Percentiles rank a stretch among this genome's conserved stretches.
Evolutionary conservation across 176 grass and related monocot species (phyloP).

Genomic region (Musa beccarii): DNA sequence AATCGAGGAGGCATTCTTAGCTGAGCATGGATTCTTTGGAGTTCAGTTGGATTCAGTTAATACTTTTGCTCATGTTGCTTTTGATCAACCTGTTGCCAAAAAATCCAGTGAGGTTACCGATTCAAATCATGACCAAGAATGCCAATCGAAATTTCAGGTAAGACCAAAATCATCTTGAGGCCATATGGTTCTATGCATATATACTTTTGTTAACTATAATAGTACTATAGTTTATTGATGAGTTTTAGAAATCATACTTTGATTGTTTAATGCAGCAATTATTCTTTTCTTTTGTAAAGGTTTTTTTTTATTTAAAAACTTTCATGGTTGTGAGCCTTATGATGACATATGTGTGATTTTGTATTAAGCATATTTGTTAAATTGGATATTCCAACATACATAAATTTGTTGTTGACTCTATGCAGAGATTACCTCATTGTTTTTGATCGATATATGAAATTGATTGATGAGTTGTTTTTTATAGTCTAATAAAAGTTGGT

Average conservation of each 20-base stretch:
- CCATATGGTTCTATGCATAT: background rate
- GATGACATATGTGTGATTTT: background rate
- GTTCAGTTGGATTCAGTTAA: conserved; percentile 25
- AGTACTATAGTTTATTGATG: too few species aligned
- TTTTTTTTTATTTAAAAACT: background rate
- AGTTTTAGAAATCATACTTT: too few species aligned
- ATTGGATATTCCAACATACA: too few species aligned
- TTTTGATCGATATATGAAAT: too few species aligned
- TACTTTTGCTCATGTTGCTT: conserved; percentile 28
- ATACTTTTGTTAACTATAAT: background rate
- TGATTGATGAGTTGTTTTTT: too few species aligned
- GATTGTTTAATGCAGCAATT: too few species aligned
- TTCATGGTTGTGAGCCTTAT: background rate
- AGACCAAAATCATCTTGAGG: background rate
- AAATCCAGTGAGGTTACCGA: conserved; percentile 36
- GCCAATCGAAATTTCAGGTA: conserved; percentile 53
- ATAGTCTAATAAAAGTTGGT: too few species aligned
- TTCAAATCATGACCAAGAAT: conserved; percentile 61
- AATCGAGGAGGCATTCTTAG: conserved; percentile 88
- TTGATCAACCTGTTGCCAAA: conserved; percentile 27
- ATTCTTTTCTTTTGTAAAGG: background rate
- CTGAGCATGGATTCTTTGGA: conserved; percentile 56
- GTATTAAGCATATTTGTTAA: background rate
- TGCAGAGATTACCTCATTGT: too few species aligned
- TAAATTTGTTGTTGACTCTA: too few species aligned